Conservation (phyloP, 805 yeast genomes). For the Saccharomycopsis sp. region DNA sequence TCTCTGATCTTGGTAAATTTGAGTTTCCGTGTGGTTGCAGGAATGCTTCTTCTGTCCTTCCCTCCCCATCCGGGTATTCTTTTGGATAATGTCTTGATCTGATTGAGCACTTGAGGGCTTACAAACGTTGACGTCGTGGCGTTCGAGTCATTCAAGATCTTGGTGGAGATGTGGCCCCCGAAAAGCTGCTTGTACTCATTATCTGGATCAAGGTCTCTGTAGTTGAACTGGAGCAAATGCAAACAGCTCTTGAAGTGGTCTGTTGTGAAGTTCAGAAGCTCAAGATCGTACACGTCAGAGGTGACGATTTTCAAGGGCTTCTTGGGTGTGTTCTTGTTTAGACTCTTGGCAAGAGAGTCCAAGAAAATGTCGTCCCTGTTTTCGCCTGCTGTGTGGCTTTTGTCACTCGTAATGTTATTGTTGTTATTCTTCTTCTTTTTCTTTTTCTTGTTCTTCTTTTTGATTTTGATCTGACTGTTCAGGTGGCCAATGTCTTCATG, state of each 20-base stretch:
- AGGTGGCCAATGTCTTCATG: too few relatives aligned
- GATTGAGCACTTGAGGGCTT: slow-evolving; percentile 59
- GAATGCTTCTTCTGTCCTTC: slow-evolving; percentile 59
- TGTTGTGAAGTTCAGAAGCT: slow-evolving; percentile 40
- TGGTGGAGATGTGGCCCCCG: slow-evolving; percentile 53
- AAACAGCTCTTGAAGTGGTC: slow-evolving; percentile 33
- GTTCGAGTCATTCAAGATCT: slow-evolving; percentile 66
- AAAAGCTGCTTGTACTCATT: slow-evolving; percentile 61
- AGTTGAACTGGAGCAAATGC: slow-evolving; percentile 35
- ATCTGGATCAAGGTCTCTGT: slow-evolving; percentile 63
- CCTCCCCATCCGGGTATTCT: slow-evolving; percentile 83
- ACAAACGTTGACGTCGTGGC: slow-evolving; percentile 61
- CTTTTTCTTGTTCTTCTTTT: slow-evolving; percentile 22
- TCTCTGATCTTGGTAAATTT: slow-evolving; percentile 64
- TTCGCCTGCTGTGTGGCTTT: slow-evolving; percentile 24
- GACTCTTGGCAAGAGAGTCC: too few relatives aligned
- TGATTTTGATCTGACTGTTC: slow-evolving; percentile 16
- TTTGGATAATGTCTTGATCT: slow-evolving; percentile 42
- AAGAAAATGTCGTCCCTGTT: too few relatives aligned
- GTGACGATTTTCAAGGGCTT: neutral
- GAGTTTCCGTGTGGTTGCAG: slow-evolving; percentile 64
- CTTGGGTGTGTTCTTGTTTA: slow-evolving; percentile 22
- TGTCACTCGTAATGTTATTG: slow-evolving; percentile 11
- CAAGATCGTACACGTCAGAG: neutral
- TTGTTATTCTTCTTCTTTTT: slow-evolving; percentile 21